Conservation (phyloP, 805 yeast species). For the Candida railenensis region DNA sequence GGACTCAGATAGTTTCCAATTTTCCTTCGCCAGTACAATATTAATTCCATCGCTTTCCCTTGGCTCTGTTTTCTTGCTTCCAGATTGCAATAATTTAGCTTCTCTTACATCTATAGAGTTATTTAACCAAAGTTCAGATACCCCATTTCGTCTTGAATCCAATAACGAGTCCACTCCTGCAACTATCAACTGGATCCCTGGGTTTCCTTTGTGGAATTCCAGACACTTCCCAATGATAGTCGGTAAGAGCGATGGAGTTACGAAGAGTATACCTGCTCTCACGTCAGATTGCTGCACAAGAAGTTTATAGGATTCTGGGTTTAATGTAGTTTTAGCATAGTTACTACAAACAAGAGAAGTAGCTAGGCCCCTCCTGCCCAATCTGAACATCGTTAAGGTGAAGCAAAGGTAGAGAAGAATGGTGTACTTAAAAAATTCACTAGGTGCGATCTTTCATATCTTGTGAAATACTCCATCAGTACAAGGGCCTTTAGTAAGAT, state of each 20-base stretch:
- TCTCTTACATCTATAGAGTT: constrained; percentile 17
- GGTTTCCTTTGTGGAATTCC: constrained; percentile 18
- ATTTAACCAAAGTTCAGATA: constrained; percentile 40
- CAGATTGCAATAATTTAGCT: constrained; percentile 19
- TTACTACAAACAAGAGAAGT: background rate
- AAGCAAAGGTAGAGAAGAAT: too few relatives aligned
- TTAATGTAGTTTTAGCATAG: constrained; percentile 12
- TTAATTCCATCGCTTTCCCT: constrained; percentile 35
- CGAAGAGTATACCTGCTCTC: constrained; percentile 30
- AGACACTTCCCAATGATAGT: constrained; percentile 30
- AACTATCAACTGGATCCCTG: constrained; percentile 32
- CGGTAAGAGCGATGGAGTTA: constrained; percentile 36
- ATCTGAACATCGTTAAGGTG: background rate
- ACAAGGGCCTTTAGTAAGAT: too few relatives aligned
- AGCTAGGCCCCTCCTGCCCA: background rate
- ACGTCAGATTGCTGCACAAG: constrained; percentile 16
- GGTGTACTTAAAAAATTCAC: too few relatives aligned
- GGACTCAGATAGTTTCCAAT: constrained; percentile 37
- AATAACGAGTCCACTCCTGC: constrained; percentile 41
- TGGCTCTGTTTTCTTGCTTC: constrained; percentile 16
- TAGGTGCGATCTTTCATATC: too few relatives aligned
- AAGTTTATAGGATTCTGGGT: constrained; percentile 12
- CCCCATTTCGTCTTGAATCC: constrained; percentile 30
- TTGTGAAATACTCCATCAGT: too few relatives aligned
- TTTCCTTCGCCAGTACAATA: constrained; percentile 31